Percentiles rank a stretch among this genome's conserved stretches.
These are phyloP conservation scores for Musa beccarii DNA, from an alignment of 176 grass and related monocot species.

Conservation along the genomic window DNA sequence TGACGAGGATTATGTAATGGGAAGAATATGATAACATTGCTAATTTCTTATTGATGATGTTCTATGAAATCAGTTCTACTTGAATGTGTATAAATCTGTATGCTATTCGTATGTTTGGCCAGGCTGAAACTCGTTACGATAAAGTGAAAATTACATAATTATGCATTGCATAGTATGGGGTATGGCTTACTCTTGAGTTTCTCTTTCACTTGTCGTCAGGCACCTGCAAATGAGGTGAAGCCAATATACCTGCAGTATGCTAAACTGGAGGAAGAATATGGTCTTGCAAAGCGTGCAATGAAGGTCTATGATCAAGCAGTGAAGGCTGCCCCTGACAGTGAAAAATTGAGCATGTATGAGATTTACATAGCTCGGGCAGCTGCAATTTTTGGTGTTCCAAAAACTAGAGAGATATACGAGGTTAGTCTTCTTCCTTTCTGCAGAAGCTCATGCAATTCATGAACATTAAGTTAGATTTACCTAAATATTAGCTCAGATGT, in stretches of 20 bases:
- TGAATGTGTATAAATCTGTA: background rate
- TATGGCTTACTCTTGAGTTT: constrained; percentile 21
- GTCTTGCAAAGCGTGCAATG: constrained; percentile 74
- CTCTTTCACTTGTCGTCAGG: constrained; percentile 33
- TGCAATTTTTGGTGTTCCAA: constrained; percentile 68
- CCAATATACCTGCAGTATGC: constrained; percentile 73
- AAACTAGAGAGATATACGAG: constrained; percentile 73
- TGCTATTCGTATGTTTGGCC: background rate
- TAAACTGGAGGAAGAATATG: constrained; percentile 82
- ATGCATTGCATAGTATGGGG: background rate
- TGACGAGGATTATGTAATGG: background rate
- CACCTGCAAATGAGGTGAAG: constrained; percentile 62
- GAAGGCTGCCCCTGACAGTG: constrained; percentile 47
- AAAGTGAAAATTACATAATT: background rate
- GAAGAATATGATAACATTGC: background rate
- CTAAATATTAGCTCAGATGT: too few relatives aligned
- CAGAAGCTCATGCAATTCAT: background rate
- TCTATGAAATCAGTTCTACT: background rate
- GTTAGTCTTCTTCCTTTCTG: constrained; percentile 21
- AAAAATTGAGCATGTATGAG: constrained; percentile 81
- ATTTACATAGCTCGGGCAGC: constrained; percentile 69
- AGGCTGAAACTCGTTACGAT: background rate
- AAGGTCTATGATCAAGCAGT: constrained; percentile 75
- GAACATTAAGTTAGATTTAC: background rate
- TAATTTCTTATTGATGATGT: background rate